Base-by-base conservation (phyloP, 306 rosid genomes). In the Sesbania bispinosa region DNA sequence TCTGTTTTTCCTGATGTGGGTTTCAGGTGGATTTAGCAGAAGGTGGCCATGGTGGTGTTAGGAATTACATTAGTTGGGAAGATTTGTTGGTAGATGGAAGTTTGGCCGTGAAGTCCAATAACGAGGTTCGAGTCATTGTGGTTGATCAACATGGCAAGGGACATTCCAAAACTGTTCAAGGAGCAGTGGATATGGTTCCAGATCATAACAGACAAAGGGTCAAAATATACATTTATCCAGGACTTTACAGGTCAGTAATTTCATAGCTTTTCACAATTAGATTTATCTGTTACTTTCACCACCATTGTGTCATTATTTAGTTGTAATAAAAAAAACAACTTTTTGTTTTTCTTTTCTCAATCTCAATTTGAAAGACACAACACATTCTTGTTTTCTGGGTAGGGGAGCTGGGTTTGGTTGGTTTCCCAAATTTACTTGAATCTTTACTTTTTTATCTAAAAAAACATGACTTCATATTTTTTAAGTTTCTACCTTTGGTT, bases 171-270 rank as follows among this genome's bases (percentile, higher is more conserved):
- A 94, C 99, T 42, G 88, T 94, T 81, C 97, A 90, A 82, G 97
- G 89, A 24, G 98, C 97, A 0, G 88, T 91, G 42, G 88, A 94
- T 64, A 63, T 91, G 91, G 88, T 91, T 77, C 95, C 97, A 15
- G 33, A 77, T 14, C 58, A 77, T 16, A 91, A 89, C 58, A 69
- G 46, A 10, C 48, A 80, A 0, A 86, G 99, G 57, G 85, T 87
- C 27, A 91, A 91, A 70, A 94, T 94, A 29, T 85, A 62, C 79
- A 86, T 94, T 83, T 85, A 27, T 65, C 96, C 99, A 2, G 99
- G 97, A 64, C 75, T 84, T 81, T 94, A 94, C 89, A 90, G 96
- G 98, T 87, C 7, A 18, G 27, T 14, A 4, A 26, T 45, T 15
- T 20, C 62, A 35, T 1, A 33, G 19, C 4, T 13, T 20, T 20